Base-by-base conservation (phyloP, 1,139 yeast genomes). In the Komagataea norvegica region DNA sequence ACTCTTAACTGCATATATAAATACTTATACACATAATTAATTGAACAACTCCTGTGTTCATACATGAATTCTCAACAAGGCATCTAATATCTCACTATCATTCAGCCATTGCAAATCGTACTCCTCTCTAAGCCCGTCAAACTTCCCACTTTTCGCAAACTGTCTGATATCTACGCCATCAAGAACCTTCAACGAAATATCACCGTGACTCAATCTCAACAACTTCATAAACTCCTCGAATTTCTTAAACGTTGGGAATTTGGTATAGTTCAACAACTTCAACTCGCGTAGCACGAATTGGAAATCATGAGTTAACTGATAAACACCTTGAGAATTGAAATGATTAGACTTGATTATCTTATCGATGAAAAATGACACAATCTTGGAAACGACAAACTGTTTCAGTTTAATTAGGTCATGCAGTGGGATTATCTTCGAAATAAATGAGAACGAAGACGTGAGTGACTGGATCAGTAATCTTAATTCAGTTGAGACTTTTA, bases 331-430 rank as follows among this genome's bases (percentile, higher is more conserved):
- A 31, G 25, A 18, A 20, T 70, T 72, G 59, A 87, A 87, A 45
- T 67, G 72, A 54, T 82, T 82, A 36, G 79, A 73, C 44, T 80
- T 77, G 33, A 83, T 64, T 34, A 83, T 68, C 39, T 75, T 74
- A 46, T 78, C 82, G 51, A 70, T 65, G 44, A 79, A 59, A 32
- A 76, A 68, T 21, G 61, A 60, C 8, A 79, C 70, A 19, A 83
- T 51, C 2, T 68, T 60, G 7, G 66, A 56, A 1, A 81, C 67
- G 3, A 80, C 59, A 23, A 56, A 56, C 36, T 67, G 63, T 21
- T 60, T 60, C 19, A 65, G 41, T 19, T 65, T 41, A 22, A 62
- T 57, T 41, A 64, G 3, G 53, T 56, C 49, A 70, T 60, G 40
- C 67, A 69, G 6, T 54, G 58, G 2, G 67, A 66, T 4, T 70